phyloP scores from a whole-genome alignment of 345 rosid genomes.

The Cardamine resedifolia region DNA sequence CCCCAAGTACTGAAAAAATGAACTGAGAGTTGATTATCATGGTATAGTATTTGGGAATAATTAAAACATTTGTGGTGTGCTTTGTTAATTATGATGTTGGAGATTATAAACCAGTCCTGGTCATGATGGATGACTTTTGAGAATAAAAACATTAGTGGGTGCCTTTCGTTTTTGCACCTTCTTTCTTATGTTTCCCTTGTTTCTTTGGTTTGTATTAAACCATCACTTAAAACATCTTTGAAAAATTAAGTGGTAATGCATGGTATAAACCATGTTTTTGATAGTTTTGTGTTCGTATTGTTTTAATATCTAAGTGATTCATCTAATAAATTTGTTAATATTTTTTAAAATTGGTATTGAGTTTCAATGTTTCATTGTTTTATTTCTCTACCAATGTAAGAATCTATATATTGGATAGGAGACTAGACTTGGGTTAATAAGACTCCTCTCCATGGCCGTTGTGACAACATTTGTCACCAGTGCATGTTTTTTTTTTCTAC shows the following conservation, averaged over 20 bases:
- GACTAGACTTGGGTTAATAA: too few species aligned
- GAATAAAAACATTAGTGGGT: not conserved
- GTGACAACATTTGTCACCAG: too few species aligned
- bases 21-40: not conserved
- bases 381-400: too few species aligned
- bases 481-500: too few species aligned
- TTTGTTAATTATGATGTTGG: not conserved
- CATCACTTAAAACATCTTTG: not conserved
- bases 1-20: slow-evolving; percentile 47
- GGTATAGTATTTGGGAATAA: not conserved
- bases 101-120: not conserved
- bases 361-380: too few species aligned
- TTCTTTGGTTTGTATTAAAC: not conserved
- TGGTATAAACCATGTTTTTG: too few species aligned
- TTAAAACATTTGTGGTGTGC: not conserved
- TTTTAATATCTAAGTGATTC: too few species aligned
- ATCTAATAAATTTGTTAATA: too few species aligned
- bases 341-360: too few species aligned
- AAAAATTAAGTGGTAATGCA: not conserved
- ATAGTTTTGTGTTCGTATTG: too few species aligned
- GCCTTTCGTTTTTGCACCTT: not conserved
- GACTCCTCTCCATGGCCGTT: too few species aligned
- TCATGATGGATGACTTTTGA: not conserved
- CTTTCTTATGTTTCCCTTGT: not conserved
- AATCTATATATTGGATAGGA: too few species aligned